Evolutionary conservation across 2,329 filamentous ascomycete species (phyloP), one percentile per base, ranked within the genome.

Genomic region (Trichophyton mentagrophytes): DNA sequence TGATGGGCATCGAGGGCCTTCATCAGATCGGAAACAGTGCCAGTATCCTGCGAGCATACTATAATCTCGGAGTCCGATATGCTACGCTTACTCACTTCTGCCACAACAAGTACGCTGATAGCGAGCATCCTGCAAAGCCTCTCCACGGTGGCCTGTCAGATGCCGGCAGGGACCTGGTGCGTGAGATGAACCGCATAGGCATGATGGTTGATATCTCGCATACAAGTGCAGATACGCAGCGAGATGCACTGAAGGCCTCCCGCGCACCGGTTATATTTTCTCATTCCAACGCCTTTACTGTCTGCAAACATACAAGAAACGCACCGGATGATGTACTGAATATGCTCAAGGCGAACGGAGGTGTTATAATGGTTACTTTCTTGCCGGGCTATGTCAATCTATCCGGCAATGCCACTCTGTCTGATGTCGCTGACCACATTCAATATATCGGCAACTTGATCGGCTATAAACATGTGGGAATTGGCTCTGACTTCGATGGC

Each of bases 191-290:
- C 71, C 83, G 92, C 2, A 78, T 96, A 1, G 92, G 92, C 27
- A 90, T 96, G 85, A 84, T 96, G n/a, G 88, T 97, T 46, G 92
- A 96, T 70, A 79, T 96, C 40, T 82, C 88, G 5, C 92, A 96
- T 72, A 84, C 85, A 25, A 81, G 87, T 67, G 81, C 83, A 61
- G 87, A 92, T 62, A 96, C 91, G 0, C 93, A 95, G 89, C 76
- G 85, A 5, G 88, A 96, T 67, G 88, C 92, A 0, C 81, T 96
- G 0, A 57, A 61, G 4, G 88, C 89, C 5, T 91, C 87, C 69
- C 77, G 80, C 61, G 90, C 92, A 0, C 91, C 92, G 0, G 81
- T 93, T 3, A 93, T 96, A 61, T 96, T 89, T 78, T 90, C 86
- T 61, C 92, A 97, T 71, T 93, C 88, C 66, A 92, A 88, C 3